phyloP scores from a whole-genome alignment of 805 yeast species.

The Saccharomycopsis amapae region DNA sequence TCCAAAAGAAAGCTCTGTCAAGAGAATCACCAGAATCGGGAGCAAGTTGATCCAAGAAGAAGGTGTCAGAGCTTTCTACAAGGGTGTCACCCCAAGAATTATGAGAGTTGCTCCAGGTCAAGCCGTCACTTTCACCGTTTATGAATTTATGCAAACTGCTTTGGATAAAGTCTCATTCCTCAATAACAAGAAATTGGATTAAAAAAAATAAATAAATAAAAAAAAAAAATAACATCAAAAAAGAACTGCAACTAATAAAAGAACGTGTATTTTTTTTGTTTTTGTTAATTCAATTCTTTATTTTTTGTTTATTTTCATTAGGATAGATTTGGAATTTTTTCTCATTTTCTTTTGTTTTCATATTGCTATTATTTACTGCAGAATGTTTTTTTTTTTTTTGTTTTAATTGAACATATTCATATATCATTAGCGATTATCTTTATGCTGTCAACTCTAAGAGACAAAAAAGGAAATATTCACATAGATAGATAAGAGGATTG shows the following conservation, averaged over 20 bases:
- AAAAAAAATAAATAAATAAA: too few relatives aligned
- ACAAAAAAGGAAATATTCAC: too few relatives aligned
- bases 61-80: constrained; percentile 82
- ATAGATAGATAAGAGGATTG: too few relatives aligned
- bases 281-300: not conserved
- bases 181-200: constrained; percentile 19
- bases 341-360: too few relatives aligned
- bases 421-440: too few relatives aligned
- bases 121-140: constrained; percentile 96
- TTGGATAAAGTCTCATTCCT: constrained; percentile 38
- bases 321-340: too few relatives aligned
- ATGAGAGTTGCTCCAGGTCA: constrained; percentile 99
- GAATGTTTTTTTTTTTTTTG: not conserved
- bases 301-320: too few relatives aligned
- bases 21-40: constrained; percentile 76
- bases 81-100: constrained; percentile 97
- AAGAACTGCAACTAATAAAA: too few relatives aligned
- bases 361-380: not conserved
- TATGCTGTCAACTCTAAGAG: too few relatives aligned
- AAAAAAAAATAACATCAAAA: too few relatives aligned
- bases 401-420: not conserved
- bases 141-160: constrained; percentile 73
- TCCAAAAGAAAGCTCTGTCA: constrained; percentile 57
- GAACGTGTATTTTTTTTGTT: too few relatives aligned
- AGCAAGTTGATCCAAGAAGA: constrained; percentile 77